phyloP scores from a whole-genome alignment of 2,329 filamentous ascomycete genomes.

The Sphaerulina vaccinii region DNA sequence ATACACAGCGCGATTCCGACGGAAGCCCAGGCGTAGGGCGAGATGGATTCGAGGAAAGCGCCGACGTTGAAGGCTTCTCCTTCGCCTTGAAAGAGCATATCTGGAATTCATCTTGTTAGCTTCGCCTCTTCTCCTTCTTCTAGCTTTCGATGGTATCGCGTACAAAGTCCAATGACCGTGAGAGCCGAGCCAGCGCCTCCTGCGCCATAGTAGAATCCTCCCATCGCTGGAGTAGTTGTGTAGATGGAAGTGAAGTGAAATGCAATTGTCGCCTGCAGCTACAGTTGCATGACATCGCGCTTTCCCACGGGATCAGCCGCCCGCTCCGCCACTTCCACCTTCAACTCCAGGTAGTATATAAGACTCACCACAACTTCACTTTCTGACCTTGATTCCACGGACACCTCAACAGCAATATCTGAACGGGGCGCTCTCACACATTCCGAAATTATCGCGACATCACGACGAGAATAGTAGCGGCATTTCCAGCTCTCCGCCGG shows the following conservation, averaged over 20 bases:
- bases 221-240: slow-evolving; percentile 25
- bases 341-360: neutral
- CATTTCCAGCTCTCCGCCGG: neutral
- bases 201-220: slow-evolving; percentile 38
- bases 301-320: slow-evolving; percentile 1
- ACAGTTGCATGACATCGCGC: slow-evolving; percentile 25
- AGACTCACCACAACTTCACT: neutral
- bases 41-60: slow-evolving; percentile 88
- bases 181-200: slow-evolving; percentile 39
- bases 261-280: slow-evolving; percentile 9
- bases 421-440: slow-evolving; percentile 1
- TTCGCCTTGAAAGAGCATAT: slow-evolving; percentile 97
- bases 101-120: slow-evolving; percentile 51
- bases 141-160: slow-evolving; percentile 13
- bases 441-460: neutral
- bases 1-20: slow-evolving; percentile 92
- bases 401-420: slow-evolving; percentile 3
- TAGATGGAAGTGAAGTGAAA: slow-evolving; percentile 5
- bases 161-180: slow-evolving; percentile 41
- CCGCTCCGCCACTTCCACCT: slow-evolving; percentile 1
- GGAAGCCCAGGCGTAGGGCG: slow-evolving; percentile 90
- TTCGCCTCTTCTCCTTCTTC: slow-evolving; percentile 11
- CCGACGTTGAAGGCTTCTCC: slow-evolving; percentile 98
- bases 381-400: neutral
- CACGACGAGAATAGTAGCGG: neutral